A percentile compares a stretch with the other conserved stretches of the same genome.
phyloP scores from a whole-genome alignment of 345 rosid genomes.

The Turritis glabra region DNA sequence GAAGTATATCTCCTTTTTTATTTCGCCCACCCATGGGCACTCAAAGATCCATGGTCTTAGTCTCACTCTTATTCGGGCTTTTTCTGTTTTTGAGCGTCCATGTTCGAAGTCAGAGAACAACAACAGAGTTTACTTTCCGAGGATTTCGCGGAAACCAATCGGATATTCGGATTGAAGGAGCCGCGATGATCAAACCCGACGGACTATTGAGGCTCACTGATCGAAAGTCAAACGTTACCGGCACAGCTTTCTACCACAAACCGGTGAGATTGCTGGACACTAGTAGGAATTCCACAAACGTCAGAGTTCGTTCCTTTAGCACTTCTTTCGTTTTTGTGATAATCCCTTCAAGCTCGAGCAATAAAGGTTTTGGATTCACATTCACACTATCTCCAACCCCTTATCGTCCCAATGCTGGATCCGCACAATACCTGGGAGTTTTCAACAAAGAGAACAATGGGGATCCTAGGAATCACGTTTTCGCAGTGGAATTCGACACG shows the following conservation, averaged over 20 bases:
- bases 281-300: background rate
- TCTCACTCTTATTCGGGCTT: background rate
- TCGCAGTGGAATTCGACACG: slow-evolving; percentile 63
- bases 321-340: slow-evolving; percentile 56
- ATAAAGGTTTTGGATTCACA: slow-evolving; percentile 61
- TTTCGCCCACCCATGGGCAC: slow-evolving; percentile 9
- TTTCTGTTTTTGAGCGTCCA: slow-evolving; percentile 11
- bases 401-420: slow-evolving; percentile 35
- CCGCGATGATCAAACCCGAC: slow-evolving; percentile 24
- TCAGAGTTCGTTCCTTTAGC: slow-evolving; percentile 43
- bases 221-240: slow-evolving; percentile 21
- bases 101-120: slow-evolving; percentile 20
- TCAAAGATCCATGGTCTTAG: background rate
- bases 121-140: slow-evolving; percentile 21
- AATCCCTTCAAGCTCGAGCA: slow-evolving; percentile 33
- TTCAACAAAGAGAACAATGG: slow-evolving; percentile 38
- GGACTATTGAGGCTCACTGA: slow-evolving; percentile 36
- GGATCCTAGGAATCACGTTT: slow-evolving; percentile 43
- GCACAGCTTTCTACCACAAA: slow-evolving; percentile 34
- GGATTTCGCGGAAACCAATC: slow-evolving; percentile 29
- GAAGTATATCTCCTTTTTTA: background rate
- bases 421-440: slow-evolving; percentile 56
- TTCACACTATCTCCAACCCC: slow-evolving; percentile 51
- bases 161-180: background rate
- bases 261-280: slow-evolving; percentile 27